Evolutionary conservation across 1,284 basidiomycete species (phyloP), one percentile per base, ranked within the genome.

Genomic region (Apiotrichum gracile): DNA sequence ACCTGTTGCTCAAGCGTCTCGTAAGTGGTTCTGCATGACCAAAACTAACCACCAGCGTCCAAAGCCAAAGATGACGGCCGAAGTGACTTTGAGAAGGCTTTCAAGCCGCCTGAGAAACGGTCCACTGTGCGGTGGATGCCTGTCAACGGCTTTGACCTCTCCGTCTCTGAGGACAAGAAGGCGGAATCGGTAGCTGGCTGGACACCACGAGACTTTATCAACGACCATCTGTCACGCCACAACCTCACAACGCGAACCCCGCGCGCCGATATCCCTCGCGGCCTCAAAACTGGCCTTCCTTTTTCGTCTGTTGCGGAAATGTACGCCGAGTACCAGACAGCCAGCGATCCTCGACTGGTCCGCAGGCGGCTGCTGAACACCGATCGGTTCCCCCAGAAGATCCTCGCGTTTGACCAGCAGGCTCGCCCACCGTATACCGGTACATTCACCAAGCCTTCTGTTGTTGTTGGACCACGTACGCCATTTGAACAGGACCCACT

Each of bases 401-500:
- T 65, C 4, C 52, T 76, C 10, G 67, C 69, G 3, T 76, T 76
- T 52, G 68, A 71, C 43, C 66, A 72, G 41, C 71, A 76, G 53
- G 51, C 60, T 12, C 61, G 74, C 39, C 74, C 74, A 9, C 73
- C 74, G 2, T 76, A 76, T 52, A 58, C 57, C 29, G 74, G 71
- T 1, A 75, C 73, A 0, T 75, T 70, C 52, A 72, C 70, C 5
- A 74, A 73, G 41, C 60, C 63, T 16, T 74, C 73, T 0, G 54
- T 69, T 3, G 65, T 68, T 1, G 73, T 76, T 19, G 74, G 74
- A 24, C 70, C 74, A 12, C 64, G 74, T 10, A 73, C 72, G 4
- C 73, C 73, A 2, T 72, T 76, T 33, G 70, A 66, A 0, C 70
- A 71, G 26, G 74, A 76, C 51, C 71, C 72, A 1, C 60, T 66